Base-by-base conservation (phyloP, 75 land plant species). In the Chamaecyparis obtusa region DNA sequence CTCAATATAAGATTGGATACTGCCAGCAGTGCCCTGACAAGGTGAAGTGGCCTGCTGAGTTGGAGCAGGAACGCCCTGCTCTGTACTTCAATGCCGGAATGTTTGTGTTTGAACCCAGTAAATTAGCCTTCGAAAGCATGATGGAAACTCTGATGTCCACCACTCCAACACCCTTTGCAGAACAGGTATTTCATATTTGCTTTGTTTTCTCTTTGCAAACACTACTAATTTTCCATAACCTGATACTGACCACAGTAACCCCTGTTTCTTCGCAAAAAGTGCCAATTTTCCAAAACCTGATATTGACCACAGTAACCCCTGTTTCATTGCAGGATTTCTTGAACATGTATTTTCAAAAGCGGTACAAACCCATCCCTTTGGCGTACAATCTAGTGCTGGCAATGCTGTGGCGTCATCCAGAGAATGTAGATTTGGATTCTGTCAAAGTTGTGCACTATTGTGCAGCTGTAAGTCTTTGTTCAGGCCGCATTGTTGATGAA, bases 1-100 rank as follows among this genome's bases (percentile, higher is more conserved):
- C 88, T 0, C 93, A 92, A 87, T 92, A 88, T 87, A 84, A 87
- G 24, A 89, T 93, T 24, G 92, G 92, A 13, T 93, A 93, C 86
- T 93, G 94, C 83, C 94, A 93, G 88, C 94, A 93, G 90, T 92
- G 93, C 88, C 94, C 94, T 1, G 86, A 93, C 0, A 91, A 88
- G 78, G 88, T 90, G 24, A 0, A 60, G 7, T 93, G 94, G 94
- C 89, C 91, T 6, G 86, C n/a, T 8, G 86, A 83, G 39, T 37
- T 89, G 72, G 41, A 90, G 85, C 89, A 90, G 1, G 16, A 86
- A 1, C 90, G 87, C 1, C 94, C 94, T 6, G 55, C 90, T 4
- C 86, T 80, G 33, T 93, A 93, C 86, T 93, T 93, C 93, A 93
- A 93, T 71, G 94, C 94, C 35, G 93, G 94, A 54, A 92, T 92